Base-by-base conservation (phyloP, 1,284 basidiomycete genomes). In the Cutaneotrichosporon curvatum region DNA sequence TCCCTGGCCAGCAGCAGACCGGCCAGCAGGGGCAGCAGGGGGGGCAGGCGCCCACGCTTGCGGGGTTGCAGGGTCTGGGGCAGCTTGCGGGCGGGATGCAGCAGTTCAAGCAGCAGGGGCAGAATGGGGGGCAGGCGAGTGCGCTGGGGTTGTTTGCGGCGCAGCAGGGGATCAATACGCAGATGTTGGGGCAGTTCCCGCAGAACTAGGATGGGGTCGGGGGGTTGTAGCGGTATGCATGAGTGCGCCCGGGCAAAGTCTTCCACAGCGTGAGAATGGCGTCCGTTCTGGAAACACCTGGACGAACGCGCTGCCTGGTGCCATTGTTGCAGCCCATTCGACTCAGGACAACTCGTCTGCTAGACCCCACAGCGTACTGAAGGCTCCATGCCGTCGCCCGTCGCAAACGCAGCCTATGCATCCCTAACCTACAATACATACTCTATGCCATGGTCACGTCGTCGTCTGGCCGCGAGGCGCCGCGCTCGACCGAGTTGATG, bases 401-500 rank as follows among this genome's bases (percentile, higher is more conserved):
- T n/a, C n/a, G n/a, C n/a, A n/a, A n/a, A n/a, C n/a, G n/a, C n/a
- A n/a, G 25, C 25, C 25, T 34, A 34, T 34, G 32, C 32, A n/a
- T 14, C 9, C 18, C 16, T 20, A 37, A 19, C 36, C 33, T 30
- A 30, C 19, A 44, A 12, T 28, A 14, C 20, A 35, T n/a, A n/a
- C 20, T 21, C 50, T 56, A 65, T 37, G 46, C 47, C 70, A 69
- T 71, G 32, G 50, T 50, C 9, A 71, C 58, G 48, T 72, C 71
- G 19, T 69, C 70, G 22, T 66, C 67, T 2, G 69, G 64, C 35
- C 71, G 57, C 9, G 66, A 59, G 34, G 68, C 70, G 11, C 72
- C 78, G 44, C 78, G 63, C 43, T 76, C 77, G 1, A 76, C 74
- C 21, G 72, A 73, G 38, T 72, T 74, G 33, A 75, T 61, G 30